A percentile compares a stretch with the other conserved stretches of the same genome.
phyloP scores from a whole-genome alignment of 2,329 filamentous ascomycete genomes.

The Penicillium rolfsii region DNA sequence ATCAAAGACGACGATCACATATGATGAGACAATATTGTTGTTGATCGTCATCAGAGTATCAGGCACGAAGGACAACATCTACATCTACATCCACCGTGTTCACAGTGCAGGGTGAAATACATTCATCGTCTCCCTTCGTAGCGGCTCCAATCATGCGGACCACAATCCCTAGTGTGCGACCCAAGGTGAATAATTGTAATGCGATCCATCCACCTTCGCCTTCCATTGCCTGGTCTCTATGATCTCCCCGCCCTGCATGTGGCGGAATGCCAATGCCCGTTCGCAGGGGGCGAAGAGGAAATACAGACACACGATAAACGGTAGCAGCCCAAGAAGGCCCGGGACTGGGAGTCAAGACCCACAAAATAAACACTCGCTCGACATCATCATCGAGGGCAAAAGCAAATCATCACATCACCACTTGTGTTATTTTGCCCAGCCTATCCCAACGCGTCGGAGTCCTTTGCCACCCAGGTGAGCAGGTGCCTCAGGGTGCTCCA shows the following conservation, averaged over 20 bases:
- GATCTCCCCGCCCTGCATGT: constrained; percentile 18
- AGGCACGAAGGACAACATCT: neutral
- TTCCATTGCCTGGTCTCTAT: neutral
- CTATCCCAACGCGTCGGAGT: neutral
- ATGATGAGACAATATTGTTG: neutral
- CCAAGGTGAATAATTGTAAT: neutral
- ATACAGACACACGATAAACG: no score
- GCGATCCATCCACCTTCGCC: neutral
- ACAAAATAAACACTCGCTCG: constrained; percentile 27
- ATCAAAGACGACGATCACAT: neutral
- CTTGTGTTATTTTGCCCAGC: neutral
- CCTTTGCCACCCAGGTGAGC: constrained; percentile 7
- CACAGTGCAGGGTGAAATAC: neutral
- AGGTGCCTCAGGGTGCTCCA: no score
- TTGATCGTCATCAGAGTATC: neutral
- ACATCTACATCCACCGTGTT: neutral
- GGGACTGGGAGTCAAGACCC: constrained; percentile 12
- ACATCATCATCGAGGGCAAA: constrained; percentile 22
- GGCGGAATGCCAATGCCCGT: constrained; percentile 16
- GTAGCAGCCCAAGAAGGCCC: neutral
- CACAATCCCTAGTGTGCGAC: neutral
- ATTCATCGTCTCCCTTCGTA: no score
- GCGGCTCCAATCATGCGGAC: neutral
- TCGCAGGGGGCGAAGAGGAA: no score
- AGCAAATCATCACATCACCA: constrained; percentile 6